These are phyloP conservation scores for Colletotrichum cuscutae DNA, from an alignment of 2,329 filamentous ascomycete species.

Conservation along the genomic window DNA sequence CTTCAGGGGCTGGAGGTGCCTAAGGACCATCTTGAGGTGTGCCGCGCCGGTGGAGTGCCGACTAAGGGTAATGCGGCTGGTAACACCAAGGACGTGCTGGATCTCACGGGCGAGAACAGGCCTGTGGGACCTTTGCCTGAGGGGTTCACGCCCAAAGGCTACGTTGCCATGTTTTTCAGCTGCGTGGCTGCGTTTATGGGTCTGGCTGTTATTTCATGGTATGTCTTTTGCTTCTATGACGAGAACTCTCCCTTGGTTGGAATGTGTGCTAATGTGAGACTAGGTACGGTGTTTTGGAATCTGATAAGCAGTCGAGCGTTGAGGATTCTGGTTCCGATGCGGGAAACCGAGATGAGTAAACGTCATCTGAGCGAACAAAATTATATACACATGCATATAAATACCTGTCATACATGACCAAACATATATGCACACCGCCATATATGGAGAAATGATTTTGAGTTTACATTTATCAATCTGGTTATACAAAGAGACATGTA, in stretches of 20 bases:
- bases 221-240: not conserved
- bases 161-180: constrained; percentile 36
- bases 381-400: not conserved
- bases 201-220: constrained; percentile 34
- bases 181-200: constrained; percentile 33
- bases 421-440: not conserved
- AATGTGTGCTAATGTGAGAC: not conserved
- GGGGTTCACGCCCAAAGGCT: constrained; percentile 36
- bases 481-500: no score
- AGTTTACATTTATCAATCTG: not conserved
- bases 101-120: constrained; percentile 51
- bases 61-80: constrained; percentile 69
- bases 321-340: not conserved
- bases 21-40: constrained; percentile 53
- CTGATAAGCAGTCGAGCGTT: constrained; percentile 4
- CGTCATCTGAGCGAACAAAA: not conserved
- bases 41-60: constrained; percentile 51
- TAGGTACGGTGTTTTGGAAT: constrained; percentile 30
- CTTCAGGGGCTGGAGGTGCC: constrained; percentile 53
- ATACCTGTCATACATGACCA: not conserved
- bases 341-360: constrained; percentile 11
- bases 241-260: not conserved
- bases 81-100: constrained; percentile 62
- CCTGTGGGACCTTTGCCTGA: constrained; percentile 30
- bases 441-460: not conserved